phyloP scores from a whole-genome alignment of 1,284 basidiomycete species.

The Earliella scabrosa region DNA sequence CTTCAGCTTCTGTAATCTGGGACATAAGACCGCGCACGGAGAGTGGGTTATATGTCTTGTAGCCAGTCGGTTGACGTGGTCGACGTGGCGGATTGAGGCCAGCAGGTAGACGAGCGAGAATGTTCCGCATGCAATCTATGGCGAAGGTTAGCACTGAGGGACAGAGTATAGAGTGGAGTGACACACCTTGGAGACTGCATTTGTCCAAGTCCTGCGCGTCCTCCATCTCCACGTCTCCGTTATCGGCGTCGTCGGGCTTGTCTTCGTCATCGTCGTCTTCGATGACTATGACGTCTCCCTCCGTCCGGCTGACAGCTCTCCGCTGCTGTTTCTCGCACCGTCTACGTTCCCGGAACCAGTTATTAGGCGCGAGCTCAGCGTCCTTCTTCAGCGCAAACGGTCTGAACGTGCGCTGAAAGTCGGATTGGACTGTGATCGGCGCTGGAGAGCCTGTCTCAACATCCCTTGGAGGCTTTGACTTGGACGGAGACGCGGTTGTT shows the following conservation, averaged over 20 bases:
- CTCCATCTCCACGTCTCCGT: constrained; percentile 11
- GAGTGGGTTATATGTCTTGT: constrained; percentile 40
- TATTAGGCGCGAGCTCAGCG: constrained; percentile 68
- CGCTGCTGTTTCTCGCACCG: constrained; percentile 27
- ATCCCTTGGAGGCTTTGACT: constrained; percentile 37
- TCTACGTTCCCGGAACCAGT: constrained; percentile 57
- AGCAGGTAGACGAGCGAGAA: constrained; percentile 43
- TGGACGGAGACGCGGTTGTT: constrained; percentile 24
- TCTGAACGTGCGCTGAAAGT: constrained; percentile 77
- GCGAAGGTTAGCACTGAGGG: not conserved
- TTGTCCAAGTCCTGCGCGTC: constrained; percentile 23
- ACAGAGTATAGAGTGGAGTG: not conserved
- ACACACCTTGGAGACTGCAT: constrained; percentile 45
- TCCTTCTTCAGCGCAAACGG: constrained; percentile 80
- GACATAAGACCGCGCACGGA: constrained; percentile 62
- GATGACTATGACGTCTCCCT: constrained; percentile 56
- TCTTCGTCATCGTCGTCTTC: constrained; percentile 43
- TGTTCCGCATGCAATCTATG: constrained; percentile 47
- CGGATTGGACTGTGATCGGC: constrained; percentile 50
- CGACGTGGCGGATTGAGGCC: constrained; percentile 35
- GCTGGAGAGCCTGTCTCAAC: constrained; percentile 37
- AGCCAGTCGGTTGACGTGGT: constrained; percentile 25
- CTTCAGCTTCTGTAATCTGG: constrained; percentile 75
- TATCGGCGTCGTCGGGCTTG: constrained; percentile 27
- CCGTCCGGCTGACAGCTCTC: constrained; percentile 27